phyloP scores from a whole-genome alignment of 2,329 filamentous ascomycete genomes.

The Fusarium sp. region DNA sequence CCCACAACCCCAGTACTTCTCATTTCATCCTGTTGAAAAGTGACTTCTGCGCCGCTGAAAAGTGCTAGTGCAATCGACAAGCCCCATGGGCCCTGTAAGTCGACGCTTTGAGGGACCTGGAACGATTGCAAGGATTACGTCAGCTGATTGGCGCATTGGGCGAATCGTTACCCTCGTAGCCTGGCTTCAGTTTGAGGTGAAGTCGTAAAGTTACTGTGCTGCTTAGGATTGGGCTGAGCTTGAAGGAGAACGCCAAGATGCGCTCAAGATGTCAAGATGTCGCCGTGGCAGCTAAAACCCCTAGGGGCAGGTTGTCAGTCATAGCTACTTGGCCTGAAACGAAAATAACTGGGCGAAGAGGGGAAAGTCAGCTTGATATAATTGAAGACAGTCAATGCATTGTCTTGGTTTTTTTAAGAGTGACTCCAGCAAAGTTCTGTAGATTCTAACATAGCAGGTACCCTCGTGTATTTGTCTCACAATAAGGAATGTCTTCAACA shows the following conservation, averaged over 20 bases:
- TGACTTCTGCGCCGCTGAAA: constrained; percentile 16
- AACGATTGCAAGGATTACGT: constrained; percentile 30
- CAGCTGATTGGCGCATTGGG: constrained; percentile 15
- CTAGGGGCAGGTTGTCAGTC: background rate
- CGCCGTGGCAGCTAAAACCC: background rate
- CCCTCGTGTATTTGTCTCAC: background rate
- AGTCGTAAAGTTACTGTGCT: too few relatives aligned
- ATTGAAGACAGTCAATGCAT: too few relatives aligned
- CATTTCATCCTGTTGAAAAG: constrained; percentile 2
- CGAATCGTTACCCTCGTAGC: constrained; percentile 2
- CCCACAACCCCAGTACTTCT: background rate
- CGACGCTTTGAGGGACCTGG: constrained; percentile 31
- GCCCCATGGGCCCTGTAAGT: constrained; percentile 26
- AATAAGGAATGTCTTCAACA: background rate
- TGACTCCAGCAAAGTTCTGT: background rate
- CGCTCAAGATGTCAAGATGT: background rate
- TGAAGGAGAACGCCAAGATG: background rate
- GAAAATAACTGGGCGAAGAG: too few relatives aligned
- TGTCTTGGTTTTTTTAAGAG: background rate
- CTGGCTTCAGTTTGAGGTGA: background rate
- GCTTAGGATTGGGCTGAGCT: too few relatives aligned
- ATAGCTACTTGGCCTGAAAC: background rate
- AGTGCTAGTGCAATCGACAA: constrained; percentile 1
- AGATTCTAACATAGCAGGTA: background rate
- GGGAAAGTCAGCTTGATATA: too few relatives aligned